These are phyloP conservation scores for Globisporangium nodosum DNA, from an alignment of 352 stramenopile species.

Conservation along the genomic window DNA sequence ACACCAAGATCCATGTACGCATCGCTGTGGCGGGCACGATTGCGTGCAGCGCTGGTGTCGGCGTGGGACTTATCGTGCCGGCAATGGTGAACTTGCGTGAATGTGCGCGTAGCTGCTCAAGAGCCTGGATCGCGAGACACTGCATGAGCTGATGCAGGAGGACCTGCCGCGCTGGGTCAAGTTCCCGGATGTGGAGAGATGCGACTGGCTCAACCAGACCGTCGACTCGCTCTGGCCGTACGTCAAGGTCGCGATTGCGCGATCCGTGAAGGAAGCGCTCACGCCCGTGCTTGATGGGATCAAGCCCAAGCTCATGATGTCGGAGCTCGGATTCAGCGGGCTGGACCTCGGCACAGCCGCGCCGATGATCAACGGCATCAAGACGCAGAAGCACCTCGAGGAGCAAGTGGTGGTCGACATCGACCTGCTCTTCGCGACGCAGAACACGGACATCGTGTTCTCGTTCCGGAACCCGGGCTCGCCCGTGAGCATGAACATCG, in stretches of 20 bases:
- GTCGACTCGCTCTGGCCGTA: constrained; percentile 45
- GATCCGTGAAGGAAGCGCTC: constrained; percentile 28
- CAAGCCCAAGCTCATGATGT: constrained; percentile 40
- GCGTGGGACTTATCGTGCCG: not conserved
- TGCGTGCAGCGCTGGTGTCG: not conserved
- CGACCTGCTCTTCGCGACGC: constrained; percentile 33
- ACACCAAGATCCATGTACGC: constrained; percentile 25
- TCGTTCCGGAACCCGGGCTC: constrained; percentile 31
- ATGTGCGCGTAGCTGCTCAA: constrained; percentile 18
- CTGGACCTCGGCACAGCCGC: constrained; percentile 35
- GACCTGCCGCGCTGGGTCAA: constrained; percentile 41
- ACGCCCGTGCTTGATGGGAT: constrained; percentile 27
- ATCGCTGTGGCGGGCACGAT: not conserved
- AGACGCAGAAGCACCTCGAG: constrained; percentile 30
- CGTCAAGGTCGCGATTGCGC: constrained; percentile 34
- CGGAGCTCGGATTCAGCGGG: constrained; percentile 31
- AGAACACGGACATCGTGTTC: constrained; percentile 41
- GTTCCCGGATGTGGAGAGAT: constrained; percentile 42
- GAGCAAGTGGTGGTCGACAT: constrained; percentile 42
- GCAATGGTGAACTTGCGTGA: not conserved
- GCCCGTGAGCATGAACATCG: constrained; percentile 28
- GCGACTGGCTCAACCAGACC: constrained; percentile 37
- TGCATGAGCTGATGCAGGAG: constrained; percentile 35
- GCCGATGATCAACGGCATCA: constrained; percentile 40
- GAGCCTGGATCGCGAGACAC: constrained; percentile 29